Evolutionary conservation across 352 stramenopile species (phyloP).

Genomic region (Phytophthora pini): DNA sequence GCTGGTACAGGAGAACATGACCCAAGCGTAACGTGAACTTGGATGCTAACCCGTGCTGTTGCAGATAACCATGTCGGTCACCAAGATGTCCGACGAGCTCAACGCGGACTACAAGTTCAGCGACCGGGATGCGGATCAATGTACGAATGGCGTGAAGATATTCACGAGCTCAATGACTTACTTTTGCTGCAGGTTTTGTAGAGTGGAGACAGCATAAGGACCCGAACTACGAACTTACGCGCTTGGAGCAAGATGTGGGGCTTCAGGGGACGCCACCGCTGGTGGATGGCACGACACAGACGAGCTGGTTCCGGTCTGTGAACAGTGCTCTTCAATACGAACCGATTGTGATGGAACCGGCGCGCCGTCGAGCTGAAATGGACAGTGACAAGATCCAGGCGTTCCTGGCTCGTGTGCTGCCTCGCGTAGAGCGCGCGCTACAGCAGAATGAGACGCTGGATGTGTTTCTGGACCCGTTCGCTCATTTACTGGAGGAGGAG

Average conservation of each 20-base stretch:
- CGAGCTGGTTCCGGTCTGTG: constrained; percentile 84
- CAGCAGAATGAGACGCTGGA: constrained; percentile 90
- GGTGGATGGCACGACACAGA: constrained; percentile 75
- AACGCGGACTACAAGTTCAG: constrained; percentile 89
- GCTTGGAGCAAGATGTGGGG: constrained; percentile 79
- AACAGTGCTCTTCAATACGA: constrained; percentile 87
- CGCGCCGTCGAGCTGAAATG: constrained; percentile 56
- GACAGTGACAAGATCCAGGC: constrained; percentile 72
- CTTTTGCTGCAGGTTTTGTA: constrained; percentile 62
- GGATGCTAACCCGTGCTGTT: constrained; percentile 2
- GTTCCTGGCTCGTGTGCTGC: constrained; percentile 72
- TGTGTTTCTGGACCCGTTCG: constrained; percentile 84
- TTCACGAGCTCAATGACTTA: constrained; percentile 43
- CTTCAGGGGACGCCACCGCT: constrained; percentile 77
- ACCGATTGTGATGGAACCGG: constrained; percentile 59
- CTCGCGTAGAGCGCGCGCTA: constrained; percentile 74
- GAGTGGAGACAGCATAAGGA: constrained; percentile 88
- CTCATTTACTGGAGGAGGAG: constrained; percentile 70
- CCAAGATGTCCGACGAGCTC: constrained; percentile 84
- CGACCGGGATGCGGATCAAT: constrained; percentile 80
- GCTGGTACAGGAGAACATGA: constrained; percentile 26
- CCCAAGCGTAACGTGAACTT: neutral
- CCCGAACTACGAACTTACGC: constrained; percentile 81
- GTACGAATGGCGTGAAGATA: constrained; percentile 49
- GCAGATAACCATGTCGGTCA: constrained; percentile 80